These are phyloP conservation scores for Xylariales sp. DNA, from an alignment of 2,329 filamentous ascomycete genomes.

Conservation along the genomic window DNA sequence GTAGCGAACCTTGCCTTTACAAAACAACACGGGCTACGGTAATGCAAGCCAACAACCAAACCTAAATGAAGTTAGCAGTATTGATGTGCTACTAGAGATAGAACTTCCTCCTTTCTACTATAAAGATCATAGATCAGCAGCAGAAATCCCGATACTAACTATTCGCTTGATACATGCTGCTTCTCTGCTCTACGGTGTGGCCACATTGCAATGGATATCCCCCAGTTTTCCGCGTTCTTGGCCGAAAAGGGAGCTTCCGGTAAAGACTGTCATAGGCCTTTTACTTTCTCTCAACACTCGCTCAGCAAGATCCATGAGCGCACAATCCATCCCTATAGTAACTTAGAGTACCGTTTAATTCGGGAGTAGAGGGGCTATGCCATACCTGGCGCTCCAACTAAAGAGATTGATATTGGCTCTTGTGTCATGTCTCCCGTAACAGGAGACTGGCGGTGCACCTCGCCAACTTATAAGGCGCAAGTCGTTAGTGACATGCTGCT, in stretches of 20 bases:
- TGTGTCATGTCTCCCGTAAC: background rate
- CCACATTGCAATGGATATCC: too few species aligned
- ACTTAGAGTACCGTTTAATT: background rate
- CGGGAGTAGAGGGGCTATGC: too few species aligned
- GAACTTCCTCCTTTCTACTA: too few species aligned
- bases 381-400: conserved; percentile 2
- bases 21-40: too few species aligned
- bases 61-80: too few species aligned
- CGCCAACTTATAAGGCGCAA: background rate
- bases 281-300: background rate
- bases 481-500: background rate
- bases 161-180: too few species aligned
- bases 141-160: too few species aligned
- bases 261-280: background rate
- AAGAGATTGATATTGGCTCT: background rate
- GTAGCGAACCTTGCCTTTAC: too few species aligned
- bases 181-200: too few species aligned
- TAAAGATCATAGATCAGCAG: too few species aligned
- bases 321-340: background rate
- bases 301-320: conserved; percentile 4
- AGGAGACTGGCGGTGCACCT: background rate
- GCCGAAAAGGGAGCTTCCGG: background rate
- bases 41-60: too few species aligned
- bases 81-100: too few species aligned
- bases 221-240: background rate